Conservation (phyloP, 306 rosid genomes). For the Cucurbita pepo region DNA sequence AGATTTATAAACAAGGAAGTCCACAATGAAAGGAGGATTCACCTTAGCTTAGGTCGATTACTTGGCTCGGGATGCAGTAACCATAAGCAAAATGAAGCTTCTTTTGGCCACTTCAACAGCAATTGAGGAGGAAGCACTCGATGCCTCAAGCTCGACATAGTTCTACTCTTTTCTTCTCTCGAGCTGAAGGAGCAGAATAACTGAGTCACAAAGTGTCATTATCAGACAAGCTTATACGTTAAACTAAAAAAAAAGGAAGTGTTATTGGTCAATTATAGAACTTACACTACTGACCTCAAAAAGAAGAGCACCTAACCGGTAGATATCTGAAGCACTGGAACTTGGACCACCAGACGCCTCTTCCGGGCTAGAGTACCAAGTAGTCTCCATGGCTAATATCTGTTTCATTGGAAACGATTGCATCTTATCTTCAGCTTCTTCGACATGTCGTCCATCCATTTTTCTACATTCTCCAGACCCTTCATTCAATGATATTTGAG, state of each 20-base stretch:
- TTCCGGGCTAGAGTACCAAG: conserved; percentile 90
- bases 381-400: conserved; percentile 62
- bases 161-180: conserved; percentile 73
- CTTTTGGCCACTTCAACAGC: conserved; percentile 89
- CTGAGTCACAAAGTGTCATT: conserved; percentile 35
- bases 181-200: conserved; percentile 76
- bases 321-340: conserved; percentile 79
- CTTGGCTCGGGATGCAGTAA: conserved; percentile 85
- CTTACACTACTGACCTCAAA: conserved; percentile 48
- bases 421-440: conserved; percentile 51
- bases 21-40: conserved; percentile 7
- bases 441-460: conserved; percentile 42
- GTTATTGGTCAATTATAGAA: not conserved
- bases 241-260: conserved; percentile 1
- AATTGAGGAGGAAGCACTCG: conserved; percentile 98
- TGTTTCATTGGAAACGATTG: conserved; percentile 92
- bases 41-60: conserved; percentile 79
- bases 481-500: conserved; percentile 45
- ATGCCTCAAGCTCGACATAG: conserved; percentile 89
- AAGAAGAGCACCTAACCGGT: conserved; percentile 82
- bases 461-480: conserved; percentile 47
- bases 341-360: conserved; percentile 43
- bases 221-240: not conserved
- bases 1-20: not conserved
- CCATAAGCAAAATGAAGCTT: conserved; percentile 95